Percentiles rank a stretch among this genome's conserved stretches.
Evolutionary conservation across 2,329 filamentous ascomycete genomes (phyloP).

Genomic region (Podosphaera xanthii): DNA sequence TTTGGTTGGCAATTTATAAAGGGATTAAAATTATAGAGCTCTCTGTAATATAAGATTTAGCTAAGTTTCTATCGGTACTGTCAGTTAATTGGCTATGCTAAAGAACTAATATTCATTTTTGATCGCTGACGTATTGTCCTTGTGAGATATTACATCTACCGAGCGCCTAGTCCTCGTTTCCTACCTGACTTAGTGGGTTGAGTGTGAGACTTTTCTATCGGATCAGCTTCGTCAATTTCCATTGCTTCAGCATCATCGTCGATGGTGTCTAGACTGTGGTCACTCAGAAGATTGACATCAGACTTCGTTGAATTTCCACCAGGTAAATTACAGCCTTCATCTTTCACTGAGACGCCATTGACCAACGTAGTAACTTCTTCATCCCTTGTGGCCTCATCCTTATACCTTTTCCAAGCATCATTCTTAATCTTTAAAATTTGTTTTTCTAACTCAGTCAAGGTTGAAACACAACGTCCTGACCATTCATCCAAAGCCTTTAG

Average conservation of each 20-base stretch:
- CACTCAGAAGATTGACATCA: not conserved
- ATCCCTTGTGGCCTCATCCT: conserved; percentile 16
- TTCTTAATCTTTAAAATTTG: conserved; percentile 47
- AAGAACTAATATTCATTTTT: too few species aligned
- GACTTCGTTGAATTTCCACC: not conserved
- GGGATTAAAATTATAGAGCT: too few species aligned
- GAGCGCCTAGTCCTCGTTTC: not conserved
- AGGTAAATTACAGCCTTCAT: conserved; percentile 14
- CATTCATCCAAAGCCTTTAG: conserved; percentile 47
- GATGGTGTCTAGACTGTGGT: not conserved
- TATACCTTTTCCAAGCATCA: conserved; percentile 29
- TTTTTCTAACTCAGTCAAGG: conserved; percentile 50
- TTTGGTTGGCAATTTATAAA: not conserved
- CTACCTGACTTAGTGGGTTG: not conserved
- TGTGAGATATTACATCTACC: not conserved
- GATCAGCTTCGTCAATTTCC: conserved; percentile 27
- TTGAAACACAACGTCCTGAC: conserved; percentile 53
- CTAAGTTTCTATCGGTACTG: too few species aligned
- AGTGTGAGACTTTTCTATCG: not conserved
- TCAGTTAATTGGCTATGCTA: too few species aligned
- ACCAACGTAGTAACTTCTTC: conserved; percentile 11
- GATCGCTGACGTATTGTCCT: not conserved
- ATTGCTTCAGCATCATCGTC: conserved; percentile 22
- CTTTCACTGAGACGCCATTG: conserved; percentile 18
- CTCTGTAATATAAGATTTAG: too few species aligned